Evolutionary conservation across 305 asterid genomes (phyloP), one percentile per base, ranked within the genome.

Genomic region (Ilex paraguariensis): DNA sequence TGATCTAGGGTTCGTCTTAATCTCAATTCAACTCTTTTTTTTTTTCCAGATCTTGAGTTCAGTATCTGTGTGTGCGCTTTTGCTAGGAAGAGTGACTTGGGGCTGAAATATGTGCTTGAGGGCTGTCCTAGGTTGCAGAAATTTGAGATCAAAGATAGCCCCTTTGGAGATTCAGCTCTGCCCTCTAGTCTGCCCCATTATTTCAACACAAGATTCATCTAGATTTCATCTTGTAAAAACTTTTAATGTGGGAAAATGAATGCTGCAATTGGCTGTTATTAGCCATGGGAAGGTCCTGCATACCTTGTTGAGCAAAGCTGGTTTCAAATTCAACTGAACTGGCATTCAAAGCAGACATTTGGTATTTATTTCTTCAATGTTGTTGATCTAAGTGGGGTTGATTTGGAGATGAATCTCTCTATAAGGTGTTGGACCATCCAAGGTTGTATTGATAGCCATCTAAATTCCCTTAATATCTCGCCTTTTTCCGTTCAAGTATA

Each of bases 131-230:
- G 63, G 60, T 61, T 81, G 81, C 81, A 66, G 75, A 81, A 81
- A 49, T 80, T 81, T 32, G 87, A 81, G 77, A 73, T 81, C 49
- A 78, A 82, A 64, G 87, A 81, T 76, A 70, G 84, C 64, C 87
- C 87, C 0, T 81, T 81, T 66, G 87, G 87, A 33, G 84, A 81
- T 69, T 61, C 70, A 6, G 82, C 81, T 44, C 61, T 79, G 53
- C 76, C 66, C 46, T 51, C 87, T 52, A 84, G 87, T 46, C 52
- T 81, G 61, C 82, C 76, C 54, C 84, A 73, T 62, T 81, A 76
- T 66, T 76, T 79, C 67, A 73, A 81, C 61, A 81, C 79, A 84
- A 79, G 87, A 65, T 79, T 81, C 55, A 59, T 81, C 52, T 81
- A 84, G 87, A 62, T 81, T 79, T 81, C 87, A 10, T 30, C 79